A percentile compares a stretch with the other conserved stretches of the same genome.
Evolutionary conservation across 2,329 filamentous ascomycete genomes (phyloP).

Genomic region (Kalmusia sp.): DNA sequence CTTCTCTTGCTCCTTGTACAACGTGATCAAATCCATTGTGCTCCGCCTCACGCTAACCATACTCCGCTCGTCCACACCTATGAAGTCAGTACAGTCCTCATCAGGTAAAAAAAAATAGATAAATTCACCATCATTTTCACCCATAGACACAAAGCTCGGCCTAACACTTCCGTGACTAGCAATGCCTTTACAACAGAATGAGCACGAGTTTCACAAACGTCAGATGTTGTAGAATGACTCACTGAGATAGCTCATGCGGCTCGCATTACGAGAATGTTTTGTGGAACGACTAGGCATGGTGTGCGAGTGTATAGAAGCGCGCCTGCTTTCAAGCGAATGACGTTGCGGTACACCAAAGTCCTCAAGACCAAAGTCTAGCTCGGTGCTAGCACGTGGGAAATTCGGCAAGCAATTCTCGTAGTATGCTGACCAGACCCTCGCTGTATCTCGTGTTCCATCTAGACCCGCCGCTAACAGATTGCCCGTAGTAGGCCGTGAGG

Average conservation of each 20-base stretch:
- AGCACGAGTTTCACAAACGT: neutral
- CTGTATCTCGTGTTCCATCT: conserved; percentile 24
- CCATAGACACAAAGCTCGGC: conserved; percentile 20
- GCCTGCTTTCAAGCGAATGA: conserved; percentile 27
- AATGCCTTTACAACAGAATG: neutral
- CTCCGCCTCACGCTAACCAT: conserved; percentile 47
- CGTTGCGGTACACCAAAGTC: conserved; percentile 24
- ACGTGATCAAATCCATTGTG: conserved; percentile 49
- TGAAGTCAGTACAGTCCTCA: neutral
- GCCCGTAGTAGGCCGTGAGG: conserved; percentile 17
- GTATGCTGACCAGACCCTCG: conserved; percentile 43
- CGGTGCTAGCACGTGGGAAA: conserved; percentile 33
- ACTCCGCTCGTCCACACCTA: conserved; percentile 29
- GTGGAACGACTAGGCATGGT: conserved; percentile 18
- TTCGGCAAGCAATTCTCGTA: conserved; percentile 43
- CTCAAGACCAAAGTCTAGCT: conserved; percentile 17
- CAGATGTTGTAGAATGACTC: neutral
- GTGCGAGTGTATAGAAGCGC: conserved; percentile 19
- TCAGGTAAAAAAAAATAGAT: too few relatives aligned
- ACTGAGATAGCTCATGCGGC: conserved; percentile 30
- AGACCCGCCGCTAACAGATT: neutral
- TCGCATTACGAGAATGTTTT: conserved; percentile 29
- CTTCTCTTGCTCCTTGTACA: conserved; percentile 45
- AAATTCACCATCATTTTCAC: conserved; percentile 18
- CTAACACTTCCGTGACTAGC: conserved; percentile 23